phyloP scores from a whole-genome alignment of 805 yeast species.

The Saturnispora zaruensis region DNA sequence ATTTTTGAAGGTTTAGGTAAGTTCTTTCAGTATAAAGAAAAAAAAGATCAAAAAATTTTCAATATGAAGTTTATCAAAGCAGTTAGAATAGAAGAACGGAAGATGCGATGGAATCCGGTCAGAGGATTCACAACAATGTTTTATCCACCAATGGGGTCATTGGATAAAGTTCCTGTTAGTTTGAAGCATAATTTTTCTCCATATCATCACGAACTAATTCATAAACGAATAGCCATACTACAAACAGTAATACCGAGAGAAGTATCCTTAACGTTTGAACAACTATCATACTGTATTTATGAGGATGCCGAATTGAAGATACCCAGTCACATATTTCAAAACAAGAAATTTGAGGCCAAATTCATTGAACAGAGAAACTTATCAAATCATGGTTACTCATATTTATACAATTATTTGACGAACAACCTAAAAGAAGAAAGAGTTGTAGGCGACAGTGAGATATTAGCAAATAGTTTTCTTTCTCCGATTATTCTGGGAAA shows the following conservation, averaged over 20 bases:
- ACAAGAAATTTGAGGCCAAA: not conserved
- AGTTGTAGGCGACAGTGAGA: not conserved
- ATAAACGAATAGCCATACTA: constrained; percentile 19
- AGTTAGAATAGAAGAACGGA: not conserved
- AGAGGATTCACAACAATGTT: not conserved
- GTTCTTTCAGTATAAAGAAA: too few relatives aligned
- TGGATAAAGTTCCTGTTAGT: not conserved
- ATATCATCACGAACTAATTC: constrained; percentile 3
- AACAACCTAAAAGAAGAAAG: constrained; percentile 1
- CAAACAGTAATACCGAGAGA: constrained; percentile 19
- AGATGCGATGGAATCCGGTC: not conserved
- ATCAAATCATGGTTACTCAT: constrained; percentile 10
- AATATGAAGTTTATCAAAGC: not conserved
- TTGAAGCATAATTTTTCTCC: constrained; percentile 17
- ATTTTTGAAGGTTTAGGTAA: constrained; percentile 11
- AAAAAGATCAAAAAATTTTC: not conserved
- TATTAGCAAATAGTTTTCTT: not conserved
- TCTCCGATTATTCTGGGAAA: not conserved
- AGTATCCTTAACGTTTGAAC: constrained; percentile 15
- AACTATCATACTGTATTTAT: constrained; percentile 20
- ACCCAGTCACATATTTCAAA: not conserved
- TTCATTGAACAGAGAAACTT: constrained; percentile 9
- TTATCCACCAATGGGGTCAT: not conserved
- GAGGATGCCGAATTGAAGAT: constrained; percentile 5
- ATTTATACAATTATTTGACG: not conserved